Base-by-base conservation (phyloP, 1,284 basidiomycete species). In the Naganishia sp. region DNA sequence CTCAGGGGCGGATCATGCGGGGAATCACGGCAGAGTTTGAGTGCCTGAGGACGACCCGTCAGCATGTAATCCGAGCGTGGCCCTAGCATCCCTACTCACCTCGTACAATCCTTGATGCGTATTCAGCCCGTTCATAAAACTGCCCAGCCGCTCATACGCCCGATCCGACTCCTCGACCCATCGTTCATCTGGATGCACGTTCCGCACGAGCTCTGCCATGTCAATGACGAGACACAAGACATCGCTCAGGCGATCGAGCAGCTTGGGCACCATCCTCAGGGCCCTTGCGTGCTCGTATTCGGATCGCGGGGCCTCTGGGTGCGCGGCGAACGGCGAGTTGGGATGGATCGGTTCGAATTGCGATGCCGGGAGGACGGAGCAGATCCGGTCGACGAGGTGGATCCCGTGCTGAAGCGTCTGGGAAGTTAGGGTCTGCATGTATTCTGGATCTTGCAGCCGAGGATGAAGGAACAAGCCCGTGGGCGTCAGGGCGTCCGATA, bases 111-210 rank as follows among this genome's bases (percentile, higher is more conserved):
- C 92, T n/a, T 89, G 88, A 82, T 97, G 85, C 18, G 94, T 98
- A 79, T 99, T 99, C 68, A 99, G 84, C 46, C 91, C 88, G 80
- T 98, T 98, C 94, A 99, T 98, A 79, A 90, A 95, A 78, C 93
- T 90, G 82, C 93, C 97, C 66, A 98, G 82, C 67, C 86, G 87
- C 79, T 94, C 93, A 78, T 98, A 97, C 49, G 91, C 90, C 67
- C 85, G 83, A 74, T 97, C 92, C 42, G 92, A 91, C 63, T 88
- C 88, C 28, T 86, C 84, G 11, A 91, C 85, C 94, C 95, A 98
- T 55, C 80, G 75, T 21, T 82, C 80, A 72, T 95, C 90, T 0
- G 95, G 94, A 81, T 98, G 94, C 0, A 92, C 89, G 75, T 96
- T 95, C 68, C 94, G 85, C 18, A 99, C 84, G 54, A 97, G 85